Base-by-base conservation (phyloP, 192 early-diverging fungal species). In the Jimgerdemannia flammicorona region DNA sequence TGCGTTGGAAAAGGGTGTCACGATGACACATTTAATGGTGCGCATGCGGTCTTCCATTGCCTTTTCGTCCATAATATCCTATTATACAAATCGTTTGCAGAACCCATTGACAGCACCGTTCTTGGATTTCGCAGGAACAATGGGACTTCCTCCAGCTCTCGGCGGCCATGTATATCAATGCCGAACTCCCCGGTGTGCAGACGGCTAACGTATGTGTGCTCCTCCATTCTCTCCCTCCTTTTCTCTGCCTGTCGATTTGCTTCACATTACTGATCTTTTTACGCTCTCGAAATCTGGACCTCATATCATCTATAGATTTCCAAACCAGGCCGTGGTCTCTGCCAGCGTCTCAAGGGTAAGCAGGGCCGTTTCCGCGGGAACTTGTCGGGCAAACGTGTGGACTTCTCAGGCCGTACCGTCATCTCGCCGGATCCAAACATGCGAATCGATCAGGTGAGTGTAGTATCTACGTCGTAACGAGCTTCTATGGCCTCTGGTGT, bases 361-460 rank as follows among this genome's bases (percentile, higher is more conserved):
- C 94, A 98, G 74, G 98, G 98, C 71, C 93, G 98, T 69, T 98
- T 99, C 88, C 93, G 98, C 76, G 98, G 98, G 64, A 99, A 99
- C 73, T 85, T 99, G 70, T 97, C 95, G 2, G 98, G 98, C 72
- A 99, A 99, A 88, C 96, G 98, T 81, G 98, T 99, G 4, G 97
- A 99, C 82, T 99, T 98, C 77, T 98, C 97, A 44, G 97, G 94
- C 3, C 90, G 98, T 80, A 99, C 98, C 3, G 98, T 99, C 70
- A 99, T 99, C 83, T 98, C 97, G 4, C 97, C 97, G 6, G 98
- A 99, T 78, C 98, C 98, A 4, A 99, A 99, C 83, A 87, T 99
- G 83, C 91, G 95, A 20, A 99, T 99, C 72, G 97, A 99, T 80
- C 93, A 98, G 79, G 92, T 94, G 2, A 11, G 49, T 54, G 4